Conservation (phyloP, 2,329 filamentous ascomycete genomes). For the Pseudogymnoascus sp. region DNA sequence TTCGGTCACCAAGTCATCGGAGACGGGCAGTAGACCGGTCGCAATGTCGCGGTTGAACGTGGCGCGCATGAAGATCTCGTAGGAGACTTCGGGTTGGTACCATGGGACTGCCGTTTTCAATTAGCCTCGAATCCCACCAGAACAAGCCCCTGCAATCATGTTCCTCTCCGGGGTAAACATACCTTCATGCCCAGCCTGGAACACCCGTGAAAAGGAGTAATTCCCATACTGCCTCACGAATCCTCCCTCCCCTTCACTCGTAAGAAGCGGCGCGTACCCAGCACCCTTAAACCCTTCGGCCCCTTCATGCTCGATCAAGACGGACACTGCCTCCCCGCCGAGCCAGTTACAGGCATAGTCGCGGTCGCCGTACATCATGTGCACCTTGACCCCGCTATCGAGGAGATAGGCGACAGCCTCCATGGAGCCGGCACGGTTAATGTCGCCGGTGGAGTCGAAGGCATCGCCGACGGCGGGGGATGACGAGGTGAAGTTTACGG, state of each 20-base stretch:
- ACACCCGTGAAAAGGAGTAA: slow-evolving; percentile 59
- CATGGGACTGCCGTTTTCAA: slow-evolving; percentile 36
- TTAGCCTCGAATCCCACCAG: slow-evolving; percentile 51
- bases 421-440: slow-evolving; percentile 55
- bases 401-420: slow-evolving; percentile 53
- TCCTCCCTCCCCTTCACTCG: slow-evolving; percentile 62
- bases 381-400: slow-evolving; percentile 57
- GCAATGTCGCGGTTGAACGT: slow-evolving; percentile 44
- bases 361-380: slow-evolving; percentile 62
- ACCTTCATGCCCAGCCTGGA: slow-evolving; percentile 52
- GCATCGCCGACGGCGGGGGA: slow-evolving; percentile 40
- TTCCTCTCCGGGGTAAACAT: slow-evolving; percentile 23
- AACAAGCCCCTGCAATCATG: slow-evolving; percentile 36
- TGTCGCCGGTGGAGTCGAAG: slow-evolving; percentile 50
- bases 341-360: slow-evolving; percentile 63
- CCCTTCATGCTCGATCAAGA: slow-evolving; percentile 47
- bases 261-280: slow-evolving; percentile 65
- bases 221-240: slow-evolving; percentile 72
- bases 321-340: slow-evolving; percentile 67
- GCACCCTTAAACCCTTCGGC: slow-evolving; percentile 49
- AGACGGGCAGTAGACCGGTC: slow-evolving; percentile 36
- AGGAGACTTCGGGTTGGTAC: slow-evolving; percentile 45
- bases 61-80: slow-evolving; percentile 43
- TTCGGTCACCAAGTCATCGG: slow-evolving; percentile 34
- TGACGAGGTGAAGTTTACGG: slow-evolving; percentile 50